A percentile compares a stretch with the other conserved stretches of the same genome.
These are phyloP conservation scores for Silybum marianum DNA, from an alignment of 129 eudicot species.

Conservation along the genomic window DNA sequence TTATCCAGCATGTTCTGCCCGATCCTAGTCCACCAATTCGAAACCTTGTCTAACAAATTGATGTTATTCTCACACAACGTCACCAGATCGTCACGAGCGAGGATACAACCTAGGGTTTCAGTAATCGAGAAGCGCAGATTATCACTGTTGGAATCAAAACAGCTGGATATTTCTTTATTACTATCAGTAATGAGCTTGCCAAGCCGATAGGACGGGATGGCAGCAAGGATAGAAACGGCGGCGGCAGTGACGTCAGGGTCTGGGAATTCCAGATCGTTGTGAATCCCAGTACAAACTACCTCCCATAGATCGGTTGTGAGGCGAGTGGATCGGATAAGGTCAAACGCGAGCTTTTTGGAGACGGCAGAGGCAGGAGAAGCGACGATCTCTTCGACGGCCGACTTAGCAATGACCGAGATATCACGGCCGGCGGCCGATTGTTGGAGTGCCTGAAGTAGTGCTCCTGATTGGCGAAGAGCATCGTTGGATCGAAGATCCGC, in stretches of 20 bases:
- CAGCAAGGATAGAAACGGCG: conserved; percentile 91
- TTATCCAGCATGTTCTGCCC: conserved; percentile 87
- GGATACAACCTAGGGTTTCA: conserved; percentile 83
- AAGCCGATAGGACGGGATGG: conserved; percentile 77
- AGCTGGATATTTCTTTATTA: conserved; percentile 61
- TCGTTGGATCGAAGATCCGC: conserved; percentile 99
- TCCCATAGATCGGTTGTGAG: conserved; percentile 96
- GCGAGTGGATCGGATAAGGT: conserved; percentile 92
- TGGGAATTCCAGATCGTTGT: conserved; percentile 80
- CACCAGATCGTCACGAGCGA: conserved; percentile 91
- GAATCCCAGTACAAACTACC: conserved; percentile 71
- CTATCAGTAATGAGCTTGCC: conserved; percentile 68
- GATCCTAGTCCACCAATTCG: conserved; percentile 88
- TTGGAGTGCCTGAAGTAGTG: conserved; percentile 90
- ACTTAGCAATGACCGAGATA: conserved; percentile 84
- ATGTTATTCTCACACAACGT: conserved; percentile 84
- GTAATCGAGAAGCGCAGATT: conserved; percentile 81
- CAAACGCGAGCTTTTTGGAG: conserved; percentile 90
- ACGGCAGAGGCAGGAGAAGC: conserved; percentile 97
- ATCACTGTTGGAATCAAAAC: conserved; percentile 83
- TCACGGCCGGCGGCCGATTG: conserved; percentile 99
- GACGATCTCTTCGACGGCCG: conserved; percentile 98
- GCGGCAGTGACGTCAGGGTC: conserved; percentile 98
- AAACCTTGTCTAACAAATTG: conserved; percentile 75
- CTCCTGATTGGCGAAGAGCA: conserved; percentile 96